A percentile compares a stretch with the other conserved stretches of the same genome.
Conservation (phyloP, 2,329 filamentous ascomycete genomes). For the Colletotrichum orchidophilum region DNA sequence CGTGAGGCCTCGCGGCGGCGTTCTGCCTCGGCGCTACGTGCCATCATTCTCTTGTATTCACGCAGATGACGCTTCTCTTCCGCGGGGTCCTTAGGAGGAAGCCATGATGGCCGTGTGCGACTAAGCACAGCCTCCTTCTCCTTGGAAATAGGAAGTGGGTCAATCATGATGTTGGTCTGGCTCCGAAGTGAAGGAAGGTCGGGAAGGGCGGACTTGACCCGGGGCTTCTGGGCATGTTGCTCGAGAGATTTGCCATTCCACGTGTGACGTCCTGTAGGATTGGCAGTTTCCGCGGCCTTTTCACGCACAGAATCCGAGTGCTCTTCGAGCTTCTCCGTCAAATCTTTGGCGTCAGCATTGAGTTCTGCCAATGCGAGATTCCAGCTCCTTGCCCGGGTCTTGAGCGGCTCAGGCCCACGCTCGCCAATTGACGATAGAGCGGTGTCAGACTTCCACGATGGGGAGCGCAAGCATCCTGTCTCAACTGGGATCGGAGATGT, state of each 20-base stretch:
- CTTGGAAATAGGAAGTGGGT: conserved; percentile 83
- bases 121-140: conserved; percentile 88
- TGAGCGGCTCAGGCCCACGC: conserved; percentile 51
- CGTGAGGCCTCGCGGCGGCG: conserved; percentile 65
- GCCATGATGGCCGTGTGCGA: conserved; percentile 83
- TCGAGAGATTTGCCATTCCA: conserved; percentile 42
- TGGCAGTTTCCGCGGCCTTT: conserved; percentile 26
- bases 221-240: conserved; percentile 52
- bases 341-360: conserved; percentile 75
- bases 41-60: conserved; percentile 88
- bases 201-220: conserved; percentile 73
- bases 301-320: conserved; percentile 64
- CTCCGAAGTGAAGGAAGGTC: conserved; percentile 73
- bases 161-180: conserved; percentile 82
- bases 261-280: conserved; percentile 47
- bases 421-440: conserved; percentile 41
- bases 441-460: conserved; percentile 60
- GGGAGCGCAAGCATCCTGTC: conserved; percentile 68
- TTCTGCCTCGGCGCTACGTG: conserved; percentile 66
- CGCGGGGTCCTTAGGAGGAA: conserved; percentile 86
- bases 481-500: conserved; percentile 68
- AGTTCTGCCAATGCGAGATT: conserved; percentile 74
- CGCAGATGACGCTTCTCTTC: conserved; percentile 91
- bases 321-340: conserved; percentile 84
- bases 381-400: conserved; percentile 77